Base-by-base conservation (phyloP, 805 yeast species). In the Candida insectorum region DNA sequence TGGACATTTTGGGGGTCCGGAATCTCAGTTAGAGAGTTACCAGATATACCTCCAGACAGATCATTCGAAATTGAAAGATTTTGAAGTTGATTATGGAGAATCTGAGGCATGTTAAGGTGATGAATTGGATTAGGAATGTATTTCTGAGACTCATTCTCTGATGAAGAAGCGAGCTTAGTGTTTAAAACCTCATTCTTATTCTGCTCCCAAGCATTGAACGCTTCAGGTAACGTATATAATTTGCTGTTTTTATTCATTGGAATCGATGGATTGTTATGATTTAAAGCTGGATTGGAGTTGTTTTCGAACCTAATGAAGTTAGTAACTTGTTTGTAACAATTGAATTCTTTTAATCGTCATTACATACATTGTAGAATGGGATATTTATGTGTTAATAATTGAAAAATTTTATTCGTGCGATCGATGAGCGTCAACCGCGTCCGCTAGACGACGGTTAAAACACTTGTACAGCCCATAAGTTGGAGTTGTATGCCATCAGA, bases 131-230 rank as follows among this genome's bases (percentile, higher is more conserved):
- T 48, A 4, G 70, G 66, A n/a, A n/a, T n/a, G n/a, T n/a, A n/a
- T n/a, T n/a, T n/a, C n/a, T n/a, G n/a, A n/a, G n/a, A n/a, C n/a
- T n/a, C n/a, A 16, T 45, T 48, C 9, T 17, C 26, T 6, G 4
- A 16, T 6, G 14, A n/a, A 4, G 2, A 11, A 13, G 18, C 9
- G 12, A 14, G 22, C 18, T 28, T 28, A 9, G 20, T 19, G n/a
- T 31, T 7, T 17, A 34, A 25, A 10, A 39, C 26, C n/a, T 28
- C 20, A 7, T 20, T n/a, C 36, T 54, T 49, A 37, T 50, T 57
- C 14, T 60, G 56, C 23, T 62, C 52, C 72, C 80, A 79, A 9
- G 77, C 69, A 15, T 67, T 58, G 39, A 79, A 65, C 43, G 79
- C 67, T 44, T 79, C 77, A 18, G 69, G 65, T 53, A 76, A 58